Evolutionary conservation across 345 rosid genomes (phyloP), one percentile per base, ranked within the genome.

Genomic region (Nasturtium officinale): DNA sequence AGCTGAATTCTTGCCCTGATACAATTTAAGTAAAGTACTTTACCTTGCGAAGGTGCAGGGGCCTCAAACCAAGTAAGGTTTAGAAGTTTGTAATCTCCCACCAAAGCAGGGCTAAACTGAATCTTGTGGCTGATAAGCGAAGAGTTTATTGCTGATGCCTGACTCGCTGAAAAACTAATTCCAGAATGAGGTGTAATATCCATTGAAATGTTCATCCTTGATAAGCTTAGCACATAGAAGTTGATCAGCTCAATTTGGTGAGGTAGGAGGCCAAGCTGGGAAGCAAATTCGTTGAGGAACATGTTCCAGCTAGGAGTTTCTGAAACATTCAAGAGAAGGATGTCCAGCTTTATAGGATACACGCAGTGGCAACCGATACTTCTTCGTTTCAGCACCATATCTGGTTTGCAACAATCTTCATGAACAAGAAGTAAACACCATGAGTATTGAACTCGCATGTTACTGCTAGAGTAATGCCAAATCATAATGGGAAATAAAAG

Each of bases 281-380:
- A 62, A 58, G 99, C 93, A 70, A 95, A 82, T 71, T 90, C 85
- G 59, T 71, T 83, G 43, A 91, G 75, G 76, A 95, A 95, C 64
- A 65, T 4, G 65, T 56, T 80, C 97, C 90, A 78, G 75, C 85
- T 79, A n/a, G 91, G 86, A 80, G 83, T 88, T 75, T 85, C 87
- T 6, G 99, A 91, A 69, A 95, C 89, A 75, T 95, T 95, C 81
- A 85, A 64, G 51, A 95, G 99, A 71, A 88, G 84, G 82, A 95
- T 93, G 69, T 91, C 99, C 60, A 95, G 86, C 87, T 90, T 91
- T 79, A 95, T 88, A n/a, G 99, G 99, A 84, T 95, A 91, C 50
- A 87, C 99, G 48, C 99, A 95, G 74, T 90, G 89, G 72, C 99
- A 91, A 75, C 80, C 90, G 71, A 64, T 83, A 78, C 80, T 83